Evolutionary conservation across 1,284 basidiomycete genomes (phyloP).

Genomic region (Schizopora paradoxa): DNA sequence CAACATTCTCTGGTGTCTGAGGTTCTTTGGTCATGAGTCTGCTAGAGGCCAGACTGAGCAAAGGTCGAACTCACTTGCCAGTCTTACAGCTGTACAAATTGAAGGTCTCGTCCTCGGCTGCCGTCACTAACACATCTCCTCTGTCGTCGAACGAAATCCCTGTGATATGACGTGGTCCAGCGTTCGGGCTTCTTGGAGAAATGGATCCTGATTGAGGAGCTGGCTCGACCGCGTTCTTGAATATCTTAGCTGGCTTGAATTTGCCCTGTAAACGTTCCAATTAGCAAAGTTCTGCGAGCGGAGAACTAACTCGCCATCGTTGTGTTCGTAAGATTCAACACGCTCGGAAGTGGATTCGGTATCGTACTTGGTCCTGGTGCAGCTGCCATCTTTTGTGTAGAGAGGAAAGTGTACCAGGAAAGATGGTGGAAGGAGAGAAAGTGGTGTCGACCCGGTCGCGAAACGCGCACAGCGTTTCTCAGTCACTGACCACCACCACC

Average conservation of each 20-base stretch:
- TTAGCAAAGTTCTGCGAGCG: not conserved
- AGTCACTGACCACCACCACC: conserved; percentile 23
- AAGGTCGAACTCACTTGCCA: conserved; percentile 76
- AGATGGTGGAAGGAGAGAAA: not conserved
- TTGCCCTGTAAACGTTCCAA: conserved; percentile 41
- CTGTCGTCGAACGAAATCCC: conserved; percentile 88
- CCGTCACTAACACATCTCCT: conserved; percentile 83
- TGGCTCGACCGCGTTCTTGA: conserved; percentile 71
- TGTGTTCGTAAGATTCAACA: not conserved
- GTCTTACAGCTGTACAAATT: conserved; percentile 83
- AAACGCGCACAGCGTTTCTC: conserved; percentile 32
- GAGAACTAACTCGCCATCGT: not conserved
- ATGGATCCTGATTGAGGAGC: conserved; percentile 43
- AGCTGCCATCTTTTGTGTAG: not conserved
- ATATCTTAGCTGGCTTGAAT: conserved; percentile 87
- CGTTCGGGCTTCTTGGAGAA: conserved; percentile 34
- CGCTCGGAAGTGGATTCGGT: not conserved
- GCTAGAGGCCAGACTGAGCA: conserved; percentile 17
- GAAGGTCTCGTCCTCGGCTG: conserved; percentile 92
- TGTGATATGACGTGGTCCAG: conserved; percentile 69
- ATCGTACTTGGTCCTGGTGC: not conserved
- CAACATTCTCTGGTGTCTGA: conserved; percentile 69
- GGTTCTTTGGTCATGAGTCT: conserved; percentile 22
- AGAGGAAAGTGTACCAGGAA: not conserved
- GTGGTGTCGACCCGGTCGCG: not conserved